Conservation (phyloP, 179 eudicot genomes). For the Drosera spatulata region DNA sequence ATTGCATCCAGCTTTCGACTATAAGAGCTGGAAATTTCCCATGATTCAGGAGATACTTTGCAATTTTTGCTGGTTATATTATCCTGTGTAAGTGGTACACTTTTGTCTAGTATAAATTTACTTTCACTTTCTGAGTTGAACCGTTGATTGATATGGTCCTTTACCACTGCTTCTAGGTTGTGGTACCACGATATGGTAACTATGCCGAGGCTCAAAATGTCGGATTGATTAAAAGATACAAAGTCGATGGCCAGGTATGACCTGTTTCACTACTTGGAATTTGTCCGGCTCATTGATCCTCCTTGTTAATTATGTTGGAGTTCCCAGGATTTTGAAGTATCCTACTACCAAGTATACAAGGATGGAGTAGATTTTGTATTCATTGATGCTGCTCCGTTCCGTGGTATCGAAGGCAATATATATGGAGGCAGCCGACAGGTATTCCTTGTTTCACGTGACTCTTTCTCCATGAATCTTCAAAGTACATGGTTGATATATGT, state of each 20-base stretch:
- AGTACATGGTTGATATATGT: no score
- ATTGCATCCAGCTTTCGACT: no score
- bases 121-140: background rate
- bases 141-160: background rate
- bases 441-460: conserved; percentile 1
- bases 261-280: background rate
- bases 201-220: conserved; percentile 63
- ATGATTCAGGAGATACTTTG: no score
- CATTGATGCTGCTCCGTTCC: conserved; percentile 57
- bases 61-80: no score
- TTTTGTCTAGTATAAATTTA: no score
- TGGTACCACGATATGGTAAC: conserved; percentile 73
- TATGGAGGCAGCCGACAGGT: conserved; percentile 88
- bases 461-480: no score
- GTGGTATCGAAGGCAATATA: conserved; percentile 55
- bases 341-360: conserved; percentile 67
- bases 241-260: conserved; percentile 85
- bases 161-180: conserved; percentile 38
- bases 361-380: conserved; percentile 97
- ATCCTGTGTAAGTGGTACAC: no score
- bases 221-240: conserved; percentile 53
- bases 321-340: conserved; percentile 85
- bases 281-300: background rate
- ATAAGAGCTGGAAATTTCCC: no score
- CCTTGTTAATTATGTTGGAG: background rate